Percentiles rank a stretch among this genome's conserved stretches.
Conservation (phyloP, 345 rosid species). For the Eucalyptus curtisii region DNA sequence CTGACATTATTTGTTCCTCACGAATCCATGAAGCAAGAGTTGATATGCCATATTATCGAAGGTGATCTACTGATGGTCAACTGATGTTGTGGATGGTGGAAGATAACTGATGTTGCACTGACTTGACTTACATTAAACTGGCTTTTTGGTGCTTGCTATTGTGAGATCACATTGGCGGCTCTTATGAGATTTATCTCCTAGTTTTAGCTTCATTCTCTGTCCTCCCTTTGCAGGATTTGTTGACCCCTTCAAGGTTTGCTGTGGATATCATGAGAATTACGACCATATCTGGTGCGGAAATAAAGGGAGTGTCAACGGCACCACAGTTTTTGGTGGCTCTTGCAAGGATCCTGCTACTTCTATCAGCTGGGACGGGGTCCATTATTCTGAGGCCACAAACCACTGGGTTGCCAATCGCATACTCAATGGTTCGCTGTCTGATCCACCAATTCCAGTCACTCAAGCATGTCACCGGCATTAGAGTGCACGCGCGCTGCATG, state of each 20-base stretch:
- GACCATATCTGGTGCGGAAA: constrained; percentile 53
- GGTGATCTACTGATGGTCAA: neutral
- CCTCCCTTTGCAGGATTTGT: constrained; percentile 16
- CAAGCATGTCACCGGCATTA: constrained; percentile 43
- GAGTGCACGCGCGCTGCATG: neutral
- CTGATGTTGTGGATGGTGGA: neutral
- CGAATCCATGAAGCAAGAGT: neutral
- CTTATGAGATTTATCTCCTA: neutral
- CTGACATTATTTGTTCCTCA: neutral
- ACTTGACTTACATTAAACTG: neutral
- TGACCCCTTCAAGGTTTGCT: constrained; percentile 47
- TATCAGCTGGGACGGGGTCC: constrained; percentile 52
- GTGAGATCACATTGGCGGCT: neutral
- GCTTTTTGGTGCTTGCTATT: neutral
- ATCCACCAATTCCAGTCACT: constrained; percentile 47
- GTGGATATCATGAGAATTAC: constrained; percentile 40
- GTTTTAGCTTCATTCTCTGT: neutral
- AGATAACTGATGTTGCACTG: neutral
- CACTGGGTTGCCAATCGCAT: constrained; percentile 57
- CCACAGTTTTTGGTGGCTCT: constrained; percentile 23
- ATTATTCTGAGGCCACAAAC: constrained; percentile 49
- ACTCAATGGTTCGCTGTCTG: constrained; percentile 40
- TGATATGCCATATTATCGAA: neutral
- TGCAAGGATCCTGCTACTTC: constrained; percentile 35
- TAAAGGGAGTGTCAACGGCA: constrained; percentile 20